Evolutionary conservation across 805 yeast species (phyloP).

Genomic region (Ogataea corticis): DNA sequence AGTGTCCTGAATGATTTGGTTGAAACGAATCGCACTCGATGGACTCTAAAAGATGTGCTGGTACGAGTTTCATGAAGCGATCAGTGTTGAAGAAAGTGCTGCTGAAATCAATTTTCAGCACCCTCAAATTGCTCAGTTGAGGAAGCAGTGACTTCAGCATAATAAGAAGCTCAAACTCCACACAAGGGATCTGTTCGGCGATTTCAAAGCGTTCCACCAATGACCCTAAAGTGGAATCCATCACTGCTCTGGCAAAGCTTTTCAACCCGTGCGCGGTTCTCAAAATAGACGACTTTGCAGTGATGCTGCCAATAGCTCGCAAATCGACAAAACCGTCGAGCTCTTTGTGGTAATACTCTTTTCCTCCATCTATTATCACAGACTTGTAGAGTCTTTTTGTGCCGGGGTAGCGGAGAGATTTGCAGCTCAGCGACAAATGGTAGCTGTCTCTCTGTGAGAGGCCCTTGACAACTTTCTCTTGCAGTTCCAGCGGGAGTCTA

Average conservation of each 20-base stretch:
- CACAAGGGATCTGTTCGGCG: constrained; percentile 24
- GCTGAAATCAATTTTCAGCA: constrained; percentile 20
- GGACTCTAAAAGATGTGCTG: constrained; percentile 9
- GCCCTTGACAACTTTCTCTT: constrained; percentile 15
- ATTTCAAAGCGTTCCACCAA: constrained; percentile 23
- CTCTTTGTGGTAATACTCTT: constrained; percentile 25
- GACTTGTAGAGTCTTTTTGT: constrained; percentile 24
- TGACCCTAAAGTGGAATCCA: constrained; percentile 5
- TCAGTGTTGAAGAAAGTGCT: constrained; percentile 23
- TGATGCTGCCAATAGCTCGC: constrained; percentile 12
- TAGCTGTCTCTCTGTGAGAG: constrained; percentile 29
- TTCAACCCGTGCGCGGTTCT: constrained; percentile 26
- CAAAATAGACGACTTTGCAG: constrained; percentile 20
- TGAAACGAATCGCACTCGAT: constrained; percentile 18
- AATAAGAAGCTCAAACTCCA: constrained; percentile 23
- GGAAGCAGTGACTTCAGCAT: constrained; percentile 18
- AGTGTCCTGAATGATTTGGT: not conserved
- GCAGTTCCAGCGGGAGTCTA: constrained; percentile 28
- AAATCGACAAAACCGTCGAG: constrained; percentile 16
- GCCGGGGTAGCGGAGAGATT: constrained; percentile 12
- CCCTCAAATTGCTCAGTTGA: constrained; percentile 15
- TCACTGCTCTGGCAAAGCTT: constrained; percentile 22
- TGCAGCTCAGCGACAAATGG: constrained; percentile 22
- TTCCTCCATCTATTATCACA: constrained; percentile 25
- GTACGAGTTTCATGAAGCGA: constrained; percentile 8